These are phyloP conservation scores for Zhuliangozyma blackwelliae DNA, from an alignment of 1,139 yeast species.

Conservation along the genomic window DNA sequence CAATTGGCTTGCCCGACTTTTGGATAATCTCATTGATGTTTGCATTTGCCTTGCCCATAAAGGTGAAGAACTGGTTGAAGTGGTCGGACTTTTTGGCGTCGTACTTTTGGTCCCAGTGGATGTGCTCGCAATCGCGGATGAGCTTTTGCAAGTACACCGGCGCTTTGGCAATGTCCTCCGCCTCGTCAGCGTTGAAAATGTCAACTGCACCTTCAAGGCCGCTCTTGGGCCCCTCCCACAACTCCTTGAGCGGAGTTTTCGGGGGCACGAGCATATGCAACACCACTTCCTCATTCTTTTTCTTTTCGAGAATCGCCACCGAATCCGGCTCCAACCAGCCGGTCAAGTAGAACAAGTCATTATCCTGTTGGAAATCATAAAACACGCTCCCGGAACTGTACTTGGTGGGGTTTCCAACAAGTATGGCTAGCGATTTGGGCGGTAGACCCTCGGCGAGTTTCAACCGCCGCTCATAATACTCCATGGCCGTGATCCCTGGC, in stretches of 20 bases:
- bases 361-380: conserved; percentile 87
- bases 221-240: conserved; percentile 93
- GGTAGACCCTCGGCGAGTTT: conserved; percentile 56
- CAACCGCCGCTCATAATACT: conserved; percentile 70
- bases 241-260: conserved; percentile 69
- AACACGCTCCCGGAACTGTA: conserved; percentile 89
- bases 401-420: conserved; percentile 69
- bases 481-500: conserved; percentile 81
- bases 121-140: conserved; percentile 40
- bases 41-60: conserved; percentile 6
- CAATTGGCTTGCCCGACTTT: conserved; percentile 30
- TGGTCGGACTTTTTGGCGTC: conserved; percentile 6
- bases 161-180: conserved; percentile 47
- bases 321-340: conserved; percentile 95
- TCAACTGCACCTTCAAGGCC: conserved; percentile 82
- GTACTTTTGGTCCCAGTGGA: conserved; percentile 47
- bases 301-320: conserved; percentile 67
- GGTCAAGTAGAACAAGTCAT: conserved; percentile 77
- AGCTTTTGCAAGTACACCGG: conserved; percentile 42
- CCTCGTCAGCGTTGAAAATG: conserved; percentile 82
- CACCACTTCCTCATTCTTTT: conserved; percentile 46
- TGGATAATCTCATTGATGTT: conserved; percentile 19
- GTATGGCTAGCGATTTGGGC: conserved; percentile 61
- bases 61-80: conserved; percentile 8
- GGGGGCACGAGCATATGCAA: conserved; percentile 86